phyloP scores from a whole-genome alignment of 2,329 filamentous ascomycete species.

The Diaporthe caulivora region DNA sequence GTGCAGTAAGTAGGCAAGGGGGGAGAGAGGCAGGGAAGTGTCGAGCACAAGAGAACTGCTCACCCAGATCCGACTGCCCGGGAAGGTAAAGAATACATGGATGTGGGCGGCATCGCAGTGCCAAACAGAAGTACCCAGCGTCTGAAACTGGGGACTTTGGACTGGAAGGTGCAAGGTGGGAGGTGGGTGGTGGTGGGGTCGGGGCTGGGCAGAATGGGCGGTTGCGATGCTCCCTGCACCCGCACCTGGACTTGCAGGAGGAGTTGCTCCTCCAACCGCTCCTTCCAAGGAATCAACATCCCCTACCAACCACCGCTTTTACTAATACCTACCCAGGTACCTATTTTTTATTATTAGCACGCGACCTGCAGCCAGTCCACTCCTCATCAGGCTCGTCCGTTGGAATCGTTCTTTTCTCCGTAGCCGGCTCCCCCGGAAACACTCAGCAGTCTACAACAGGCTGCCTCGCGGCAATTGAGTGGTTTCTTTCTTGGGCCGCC shows the following conservation, averaged over 20 bases:
- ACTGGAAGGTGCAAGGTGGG: background rate
- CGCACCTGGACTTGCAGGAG: background rate
- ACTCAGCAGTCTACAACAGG: no score
- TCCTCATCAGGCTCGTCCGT: background rate
- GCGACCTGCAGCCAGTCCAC: slow-evolving; percentile 6
- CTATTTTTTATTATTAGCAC: slow-evolving; percentile 15
- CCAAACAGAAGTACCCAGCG: slow-evolving; percentile 3
- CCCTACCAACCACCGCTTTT: slow-evolving; percentile 29
- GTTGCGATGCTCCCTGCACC: background rate
- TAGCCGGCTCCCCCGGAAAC: background rate
- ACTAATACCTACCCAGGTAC: no score
- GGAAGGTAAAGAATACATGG: background rate
- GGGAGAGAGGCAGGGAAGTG: slow-evolving; percentile 15
- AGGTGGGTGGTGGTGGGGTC: slow-evolving; percentile 16
- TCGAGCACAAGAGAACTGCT: background rate
- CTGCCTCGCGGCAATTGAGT: slow-evolving; percentile 19
- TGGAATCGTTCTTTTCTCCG: background rate
- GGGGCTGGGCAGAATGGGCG: background rate
- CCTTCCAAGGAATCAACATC: slow-evolving; percentile 28
- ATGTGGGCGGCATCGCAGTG: background rate
- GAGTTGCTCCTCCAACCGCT: slow-evolving; percentile 31
- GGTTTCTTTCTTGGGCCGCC: background rate
- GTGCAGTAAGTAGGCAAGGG: background rate
- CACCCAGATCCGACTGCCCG: background rate
- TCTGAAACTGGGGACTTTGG: background rate